Evolutionary conservation across 495 filamentous ascomycete genomes (phyloP), one percentile per base, ranked within the genome.

Genomic region (Neurospora sp.): DNA sequence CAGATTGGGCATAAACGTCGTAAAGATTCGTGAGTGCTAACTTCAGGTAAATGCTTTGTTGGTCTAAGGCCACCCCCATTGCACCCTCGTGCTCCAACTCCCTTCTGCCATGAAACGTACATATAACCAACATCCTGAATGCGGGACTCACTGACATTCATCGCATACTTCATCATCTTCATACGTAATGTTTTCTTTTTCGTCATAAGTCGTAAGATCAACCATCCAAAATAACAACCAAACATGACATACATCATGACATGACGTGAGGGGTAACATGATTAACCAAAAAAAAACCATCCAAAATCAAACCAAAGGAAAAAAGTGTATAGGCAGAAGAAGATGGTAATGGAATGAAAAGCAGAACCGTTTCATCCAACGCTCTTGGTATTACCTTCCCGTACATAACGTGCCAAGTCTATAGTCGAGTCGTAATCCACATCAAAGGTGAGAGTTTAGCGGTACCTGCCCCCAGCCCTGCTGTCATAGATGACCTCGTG

Each of bases 401-500:
- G 54, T 66, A 66, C 54, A 66, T 31, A 66, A 34, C 28, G 28
- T 66, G 54, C 54, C 54, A 66, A 17, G 28, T 66, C 54, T 66
- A 66, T 34, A 66, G 15, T 66, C 54, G 54, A 34, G 24, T 62
- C 24, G 24, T 31, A 62, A 62, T 62, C 24, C 24, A 24, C 48
- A 54, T 54, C n/a, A 31, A 24, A 62, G 48, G 28, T 66, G 54
- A 66, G 43, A 24, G 28, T 62, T 74, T 62, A 73, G 69, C 76
- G 77, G 69, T 84, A 78, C 69, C 78, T 43, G 74, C 82, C 78
- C 69, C 78, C 71, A 19, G 81, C 76, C 31, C 81, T 79, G 73
- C 79, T 75, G 71, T 88, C 86, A 71, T 88, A 88, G 40, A 89
- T 79, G 37, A 90, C 80, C 79, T 90, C 89, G 15, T 85, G 82